Evolutionary conservation across 2,329 filamentous ascomycete species (phyloP).

Genomic region (Myriosclerotinia curreyana): DNA sequence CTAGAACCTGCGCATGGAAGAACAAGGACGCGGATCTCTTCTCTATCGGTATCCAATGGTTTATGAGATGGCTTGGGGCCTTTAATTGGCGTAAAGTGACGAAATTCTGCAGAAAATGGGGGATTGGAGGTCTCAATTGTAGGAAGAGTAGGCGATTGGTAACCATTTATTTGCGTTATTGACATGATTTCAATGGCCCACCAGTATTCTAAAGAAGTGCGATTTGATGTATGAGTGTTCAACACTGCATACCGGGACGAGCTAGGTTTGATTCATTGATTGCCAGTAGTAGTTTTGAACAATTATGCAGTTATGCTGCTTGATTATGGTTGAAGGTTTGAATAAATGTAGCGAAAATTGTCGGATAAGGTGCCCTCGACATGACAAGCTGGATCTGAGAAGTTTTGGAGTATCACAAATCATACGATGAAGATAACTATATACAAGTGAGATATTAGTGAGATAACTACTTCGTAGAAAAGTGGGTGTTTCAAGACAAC

Average conservation of each 20-base stretch:
- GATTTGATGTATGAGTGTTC: not conserved
- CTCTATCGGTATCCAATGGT: slow-evolving; percentile 1
- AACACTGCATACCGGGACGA: not conserved
- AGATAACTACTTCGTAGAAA: not conserved
- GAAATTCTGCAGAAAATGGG: slow-evolving; percentile 1
- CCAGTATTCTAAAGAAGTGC: not conserved
- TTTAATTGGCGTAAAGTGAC: not conserved
- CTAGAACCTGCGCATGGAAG: slow-evolving; percentile 5
- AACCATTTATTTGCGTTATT: not conserved
- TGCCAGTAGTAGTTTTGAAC: no score
- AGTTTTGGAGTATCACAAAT: not conserved
- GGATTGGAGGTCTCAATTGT: not conserved
- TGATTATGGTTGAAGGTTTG: no score
- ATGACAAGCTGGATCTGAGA: not conserved
- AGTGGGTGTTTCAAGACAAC: not conserved
- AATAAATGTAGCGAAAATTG: not conserved
- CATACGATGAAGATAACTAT: not conserved
- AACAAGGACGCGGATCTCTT: slow-evolving; percentile 15
- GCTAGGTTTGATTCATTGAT: not conserved
- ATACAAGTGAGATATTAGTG: not conserved
- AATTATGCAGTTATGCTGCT: no score
- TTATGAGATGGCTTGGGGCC: not conserved
- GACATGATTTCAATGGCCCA: not conserved
- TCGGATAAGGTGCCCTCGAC: not conserved
- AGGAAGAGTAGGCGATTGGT: not conserved